Base-by-base conservation (phyloP, 768 basidiomycete species). In the Hortiboletus campestris region DNA sequence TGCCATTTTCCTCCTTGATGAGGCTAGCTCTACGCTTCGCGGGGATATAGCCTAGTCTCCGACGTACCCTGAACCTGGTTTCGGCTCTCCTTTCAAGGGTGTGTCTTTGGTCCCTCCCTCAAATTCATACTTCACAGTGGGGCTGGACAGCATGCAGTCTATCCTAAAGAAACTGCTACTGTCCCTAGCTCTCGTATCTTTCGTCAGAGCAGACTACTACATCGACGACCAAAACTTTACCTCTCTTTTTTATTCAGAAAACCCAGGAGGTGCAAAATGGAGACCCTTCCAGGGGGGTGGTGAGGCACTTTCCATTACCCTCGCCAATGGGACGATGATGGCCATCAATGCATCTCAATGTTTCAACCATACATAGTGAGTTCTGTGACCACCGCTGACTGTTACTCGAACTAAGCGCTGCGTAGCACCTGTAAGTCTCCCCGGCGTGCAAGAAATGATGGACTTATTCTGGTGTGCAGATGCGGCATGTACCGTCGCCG, bases 161-260 rank as follows among this genome's bases (percentile, higher is more conserved):
- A 16, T n/a, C 20, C 12, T 42, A 20, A 49, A 29, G 25, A 45
- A 22, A 28, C 22, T 61, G 39, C 14, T 61, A 17, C 36, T 28
- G 28, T 28, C 42, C 7, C 42, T 39, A 6, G 55, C 39, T 38
- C 29, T 60, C 16, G 29, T 22, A 29, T 51, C 52, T 19, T 43
- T 51, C 14, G 47, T 42, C 20, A 55, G 29, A 28, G 61, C 55
- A 41, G 55, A 61, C 32, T 61, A 61, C 32, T 52, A 42, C 19
- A 59, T 63, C 20, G 62, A 63, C 32, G 62, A 63, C n/a, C 57
- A 60, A 44, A 60, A 60, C 36, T 36, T 16, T 16, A 56, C 63
- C 13, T 50, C 50, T 32, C 63, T 57, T 14, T 3, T 46, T 7
- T 63, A 49, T 29, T 53, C 58, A 17, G 49, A 54, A 38, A 63